Conservation (phyloP, 2,329 filamentous ascomycete genomes). For the Corinectria fuckeliana region DNA sequence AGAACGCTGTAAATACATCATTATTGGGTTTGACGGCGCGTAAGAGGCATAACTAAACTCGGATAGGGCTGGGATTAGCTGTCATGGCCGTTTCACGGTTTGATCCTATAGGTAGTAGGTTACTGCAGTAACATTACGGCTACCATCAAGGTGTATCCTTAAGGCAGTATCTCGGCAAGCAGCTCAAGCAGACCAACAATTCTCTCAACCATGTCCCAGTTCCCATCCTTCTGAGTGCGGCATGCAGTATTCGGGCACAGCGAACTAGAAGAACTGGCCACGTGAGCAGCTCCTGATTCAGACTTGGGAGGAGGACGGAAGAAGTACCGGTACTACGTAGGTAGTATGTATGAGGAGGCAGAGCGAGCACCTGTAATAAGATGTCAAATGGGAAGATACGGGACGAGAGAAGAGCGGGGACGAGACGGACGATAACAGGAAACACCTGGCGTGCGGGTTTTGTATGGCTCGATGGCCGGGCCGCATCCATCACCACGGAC, state of each 20-base stretch:
- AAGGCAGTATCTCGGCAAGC: not conserved
- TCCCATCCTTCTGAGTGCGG: too few species aligned
- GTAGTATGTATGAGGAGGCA: too few species aligned
- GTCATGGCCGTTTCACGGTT: not conserved
- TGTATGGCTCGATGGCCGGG: slow-evolving; percentile 4
- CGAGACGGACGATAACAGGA: slow-evolving; percentile 1
- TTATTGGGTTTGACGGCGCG: not conserved
- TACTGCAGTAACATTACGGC: too few species aligned
- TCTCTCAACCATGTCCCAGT: too few species aligned
- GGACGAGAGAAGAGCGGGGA: not conserved
- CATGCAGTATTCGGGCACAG: slow-evolving; percentile 9
- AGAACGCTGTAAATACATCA: not conserved
- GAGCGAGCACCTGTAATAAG: not conserved
- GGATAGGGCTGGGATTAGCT: not conserved
- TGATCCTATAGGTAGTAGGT: not conserved
- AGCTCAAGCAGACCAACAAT: too few species aligned
- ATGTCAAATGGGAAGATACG: not conserved
- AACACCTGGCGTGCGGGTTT: not conserved
- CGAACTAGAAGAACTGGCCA: not conserved
- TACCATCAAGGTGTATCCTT: slow-evolving; percentile 1
- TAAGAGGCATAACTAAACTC: too few species aligned
- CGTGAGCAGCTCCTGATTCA: slow-evolving; percentile 7
- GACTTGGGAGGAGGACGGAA: not conserved
- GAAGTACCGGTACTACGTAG: not conserved
- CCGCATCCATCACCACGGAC: slow-evolving; percentile 9